Evolutionary conservation across 805 yeast genomes (phyloP).

Genomic region (Cyberlindnera meyerae): DNA sequence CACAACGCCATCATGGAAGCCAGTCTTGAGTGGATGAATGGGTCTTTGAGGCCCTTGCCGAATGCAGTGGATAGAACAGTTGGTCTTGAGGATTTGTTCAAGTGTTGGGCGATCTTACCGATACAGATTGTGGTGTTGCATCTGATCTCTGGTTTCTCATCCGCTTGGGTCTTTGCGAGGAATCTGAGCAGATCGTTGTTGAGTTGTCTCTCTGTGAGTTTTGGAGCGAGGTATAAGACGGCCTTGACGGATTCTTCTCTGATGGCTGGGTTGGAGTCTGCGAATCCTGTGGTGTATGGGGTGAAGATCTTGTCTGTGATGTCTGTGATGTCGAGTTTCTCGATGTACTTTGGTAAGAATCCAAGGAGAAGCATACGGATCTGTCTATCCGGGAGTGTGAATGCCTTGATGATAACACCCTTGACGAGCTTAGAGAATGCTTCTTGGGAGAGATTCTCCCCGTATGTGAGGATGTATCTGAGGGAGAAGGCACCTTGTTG

Average conservation of each 20-base stretch:
- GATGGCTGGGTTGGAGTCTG: slow-evolving; percentile 77
- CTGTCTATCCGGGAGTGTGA: slow-evolving; percentile 66
- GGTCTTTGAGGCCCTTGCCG: slow-evolving; percentile 75
- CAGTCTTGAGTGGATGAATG: slow-evolving; percentile 66
- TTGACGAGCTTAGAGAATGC: slow-evolving; percentile 41
- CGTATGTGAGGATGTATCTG: slow-evolving; percentile 28
- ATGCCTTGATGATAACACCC: slow-evolving; percentile 62
- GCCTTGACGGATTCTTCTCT: slow-evolving; percentile 77
- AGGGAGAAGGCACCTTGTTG: slow-evolving; percentile 27
- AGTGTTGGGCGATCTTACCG: slow-evolving; percentile 55
- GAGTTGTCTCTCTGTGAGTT: slow-evolving; percentile 70
- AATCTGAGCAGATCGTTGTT: slow-evolving; percentile 80
- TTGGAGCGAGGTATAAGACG: slow-evolving; percentile 50
- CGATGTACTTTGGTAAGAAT: slow-evolving; percentile 51
- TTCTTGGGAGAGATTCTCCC: slow-evolving; percentile 29
- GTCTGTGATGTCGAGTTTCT: slow-evolving; percentile 48
- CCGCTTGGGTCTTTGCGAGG: slow-evolving; percentile 78
- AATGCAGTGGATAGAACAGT: slow-evolving; percentile 85
- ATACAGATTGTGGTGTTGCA: slow-evolving; percentile 71
- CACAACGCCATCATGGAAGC: slow-evolving; percentile 75
- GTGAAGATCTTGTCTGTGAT: slow-evolving; percentile 67
- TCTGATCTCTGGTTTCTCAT: slow-evolving; percentile 69
- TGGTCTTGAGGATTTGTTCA: slow-evolving; percentile 53
- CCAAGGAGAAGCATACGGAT: slow-evolving; percentile 68
- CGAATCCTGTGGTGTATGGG: slow-evolving; percentile 71